phyloP scores from a whole-genome alignment of 306 rosid species.

The Gastrolobium villosum region DNA sequence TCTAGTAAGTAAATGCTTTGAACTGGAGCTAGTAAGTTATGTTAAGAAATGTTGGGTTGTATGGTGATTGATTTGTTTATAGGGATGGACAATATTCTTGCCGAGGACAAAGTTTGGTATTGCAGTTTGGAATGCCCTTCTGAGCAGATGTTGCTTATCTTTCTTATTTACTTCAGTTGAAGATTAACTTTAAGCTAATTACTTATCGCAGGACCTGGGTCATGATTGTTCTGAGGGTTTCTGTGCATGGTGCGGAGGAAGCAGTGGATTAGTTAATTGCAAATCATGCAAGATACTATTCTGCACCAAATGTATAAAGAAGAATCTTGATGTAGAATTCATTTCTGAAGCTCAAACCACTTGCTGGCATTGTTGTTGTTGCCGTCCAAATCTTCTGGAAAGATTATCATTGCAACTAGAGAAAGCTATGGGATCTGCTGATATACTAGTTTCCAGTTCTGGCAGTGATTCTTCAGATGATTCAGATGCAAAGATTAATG shows the following conservation, averaged over 20 bases:
- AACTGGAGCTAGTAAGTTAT: background rate
- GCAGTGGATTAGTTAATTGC: conserved; percentile 66
- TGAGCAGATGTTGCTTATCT: background rate
- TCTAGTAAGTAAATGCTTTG: background rate
- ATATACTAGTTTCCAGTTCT: conserved; percentile 65
- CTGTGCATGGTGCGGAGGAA: conserved; percentile 90
- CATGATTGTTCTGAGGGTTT: conserved; percentile 65
- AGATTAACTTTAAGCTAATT: conserved; percentile 43
- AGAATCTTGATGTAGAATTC: conserved; percentile 75
- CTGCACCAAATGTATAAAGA: conserved; percentile 71
- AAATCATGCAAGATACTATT: conserved; percentile 71
- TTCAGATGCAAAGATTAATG: conserved; percentile 64
- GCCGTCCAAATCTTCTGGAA: conserved; percentile 71
- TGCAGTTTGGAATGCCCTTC: conserved; percentile 1
- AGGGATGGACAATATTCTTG: background rate
- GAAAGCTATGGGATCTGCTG: conserved; percentile 61
- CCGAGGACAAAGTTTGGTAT: background rate
- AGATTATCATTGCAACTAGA: conserved; percentile 62
- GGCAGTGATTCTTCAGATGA: conserved; percentile 79
- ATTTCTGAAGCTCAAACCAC: conserved; percentile 59
- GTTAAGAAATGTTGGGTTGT: background rate
- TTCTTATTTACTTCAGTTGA: background rate
- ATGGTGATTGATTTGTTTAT: background rate
- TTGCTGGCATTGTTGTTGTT: conserved; percentile 84
- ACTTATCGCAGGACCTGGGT: conserved; percentile 71